Base-by-base conservation (phyloP, 2,329 filamentous ascomycete species). In the Shiraia bambusicola region DNA sequence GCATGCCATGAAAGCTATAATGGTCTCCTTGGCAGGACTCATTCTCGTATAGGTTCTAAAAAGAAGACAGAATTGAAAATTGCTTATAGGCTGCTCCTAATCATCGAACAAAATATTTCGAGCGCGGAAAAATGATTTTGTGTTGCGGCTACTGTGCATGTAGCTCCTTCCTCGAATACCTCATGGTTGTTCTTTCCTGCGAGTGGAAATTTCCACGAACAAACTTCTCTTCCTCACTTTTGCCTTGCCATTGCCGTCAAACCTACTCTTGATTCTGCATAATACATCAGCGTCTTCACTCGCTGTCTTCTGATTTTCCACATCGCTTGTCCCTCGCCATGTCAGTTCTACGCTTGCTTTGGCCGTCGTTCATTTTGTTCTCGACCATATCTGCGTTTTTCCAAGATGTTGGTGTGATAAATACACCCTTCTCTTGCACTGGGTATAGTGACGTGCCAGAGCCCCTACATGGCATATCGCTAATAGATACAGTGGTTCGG, bases 401-500 rank as follows among this genome's bases (percentile, higher is more conserved):
- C 3, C 9, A 11, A 9, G 6, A 16, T 16, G 31, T 6, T 9
- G 17, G 6, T 12, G 9, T 33, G 22, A 11, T 28, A 26, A 13
- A 4, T 25, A 14, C 24, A 19, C 4, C 38, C n/a, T 52, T 47
- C 17, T 32, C 17, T 3, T 54, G 51, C 25, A 48, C 25, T 4
- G 46, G 51, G 49, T 54, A 28, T 15, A 27, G 1, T 11, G 17
- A 1, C 13, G n/a, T 15, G 0, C 14, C 19, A 22, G 3, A 12
- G 3, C 13, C 14, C 14, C 13, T 8, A 19, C 2, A 2, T 8
- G 1, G 5, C 1, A 16, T 11, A 13, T 15, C 28, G 29, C 43
- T 49, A 29, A 51, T 25, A 24, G 27, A 25, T n/a, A n/a, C 14
- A 63, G 59, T 28, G 60, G 60, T 26, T 53, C 54, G 6, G 41